Conservation (phyloP, 139 green algal genomes). For the Yamagishiella unicocca region DNA sequence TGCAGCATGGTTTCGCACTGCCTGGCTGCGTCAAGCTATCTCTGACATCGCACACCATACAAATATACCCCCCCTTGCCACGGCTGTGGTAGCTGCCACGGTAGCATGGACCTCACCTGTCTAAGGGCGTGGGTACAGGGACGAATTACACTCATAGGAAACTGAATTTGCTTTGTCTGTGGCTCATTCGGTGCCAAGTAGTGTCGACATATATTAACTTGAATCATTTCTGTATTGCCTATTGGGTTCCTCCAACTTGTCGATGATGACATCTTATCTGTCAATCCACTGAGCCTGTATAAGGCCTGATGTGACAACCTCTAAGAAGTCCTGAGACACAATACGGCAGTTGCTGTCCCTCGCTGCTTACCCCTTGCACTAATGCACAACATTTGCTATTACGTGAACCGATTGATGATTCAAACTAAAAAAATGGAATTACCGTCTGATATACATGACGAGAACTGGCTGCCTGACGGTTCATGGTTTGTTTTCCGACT, state of each 20-base stretch:
- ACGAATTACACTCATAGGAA: constrained; percentile 30
- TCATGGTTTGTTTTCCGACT: neutral
- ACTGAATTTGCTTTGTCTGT: neutral
- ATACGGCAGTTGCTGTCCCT: too few relatives aligned
- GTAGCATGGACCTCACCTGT: constrained; percentile 21
- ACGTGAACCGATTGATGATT: constrained; percentile 6
- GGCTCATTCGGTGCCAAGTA: constrained; percentile 25
- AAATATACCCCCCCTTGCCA: constrained; percentile 30
- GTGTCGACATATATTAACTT: neutral
- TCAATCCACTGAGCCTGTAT: constrained; percentile 45
- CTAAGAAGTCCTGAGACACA: constrained; percentile 50
- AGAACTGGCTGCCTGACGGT: constrained; percentile 41
- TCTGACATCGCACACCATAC: neutral
- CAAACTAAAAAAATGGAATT: constrained; percentile 35
- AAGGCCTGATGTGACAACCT: constrained; percentile 42
- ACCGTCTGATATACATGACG: constrained; percentile 31
- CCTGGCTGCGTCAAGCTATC: constrained; percentile 25
- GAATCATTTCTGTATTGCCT: neutral
- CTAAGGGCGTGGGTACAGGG: constrained; percentile 22
- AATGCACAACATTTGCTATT: neutral
- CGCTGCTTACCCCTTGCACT: neutral
- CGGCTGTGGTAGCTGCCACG: constrained; percentile 12
- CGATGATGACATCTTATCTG: constrained; percentile 39
- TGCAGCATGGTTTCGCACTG: constrained; percentile 29
- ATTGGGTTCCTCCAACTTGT: neutral